Base-by-base conservation (phyloP, 371 early-diverging fungal genomes). In the Blakeslea trispora region DNA sequence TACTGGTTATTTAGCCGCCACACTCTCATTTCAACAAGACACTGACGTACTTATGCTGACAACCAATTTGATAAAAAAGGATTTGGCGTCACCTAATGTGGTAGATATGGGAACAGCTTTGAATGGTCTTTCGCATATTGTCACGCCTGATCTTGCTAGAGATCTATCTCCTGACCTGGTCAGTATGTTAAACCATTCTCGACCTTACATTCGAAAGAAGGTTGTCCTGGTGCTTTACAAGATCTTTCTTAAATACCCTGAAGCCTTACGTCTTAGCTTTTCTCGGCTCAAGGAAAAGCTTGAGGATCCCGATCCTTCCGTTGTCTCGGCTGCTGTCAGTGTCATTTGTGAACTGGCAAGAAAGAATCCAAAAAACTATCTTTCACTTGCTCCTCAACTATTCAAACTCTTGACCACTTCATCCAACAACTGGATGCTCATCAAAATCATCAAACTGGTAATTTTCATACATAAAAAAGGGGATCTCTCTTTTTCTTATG, bases 361-460 rank as follows among this genome's bases (percentile, higher is more conserved):
- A 21, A 85, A 87, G 62, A 93, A 95, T 52, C 97, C 98, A 9
- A 87, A 85, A 53, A 91, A 88, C 57, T 98, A 96, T 68, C 75
- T 98, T 17, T 84, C 94, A 0, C 83, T 98, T 17, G 98, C 95
- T 3, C 98, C 98, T 15, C 92, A 93, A 43, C 79, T 98, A 3
- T 98, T 92, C 70, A 88, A 86, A 8, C 76, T 97, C 43, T 67
- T 98, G 54, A 95, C 91, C 0, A 87, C 90, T 13, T 90, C 93
- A 5, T 76, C 83, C 13, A 97, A 96, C 71, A 96, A 96, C 72
- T 98, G 97, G 98, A 95, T 96, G 92, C 81, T 95, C 22, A 97
- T 98, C 74, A 98, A 98, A 65, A 91, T 97, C 23, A 92, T 96
- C 59, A 98, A 98, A 71, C 74, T 98, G 77, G 93, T 91, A 81